Conservation (phyloP, 2,329 filamentous ascomycete species). For the Metarhizium sp. region DNA sequence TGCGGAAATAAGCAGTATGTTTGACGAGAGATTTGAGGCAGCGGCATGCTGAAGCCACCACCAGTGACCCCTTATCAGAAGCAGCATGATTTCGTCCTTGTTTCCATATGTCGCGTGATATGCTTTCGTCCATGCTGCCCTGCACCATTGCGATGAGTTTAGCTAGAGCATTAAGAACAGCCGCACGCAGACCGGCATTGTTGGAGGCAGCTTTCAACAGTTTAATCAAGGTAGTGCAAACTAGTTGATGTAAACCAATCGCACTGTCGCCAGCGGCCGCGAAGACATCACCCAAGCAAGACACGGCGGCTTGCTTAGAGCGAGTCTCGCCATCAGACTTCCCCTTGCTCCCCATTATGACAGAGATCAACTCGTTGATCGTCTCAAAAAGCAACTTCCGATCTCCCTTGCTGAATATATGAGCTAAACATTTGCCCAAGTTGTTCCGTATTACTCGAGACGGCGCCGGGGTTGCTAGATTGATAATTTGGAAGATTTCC, state of each 20-base stretch:
- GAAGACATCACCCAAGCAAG: constrained; percentile 82
- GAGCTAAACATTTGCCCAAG: constrained; percentile 72
- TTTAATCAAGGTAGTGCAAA: constrained; percentile 64
- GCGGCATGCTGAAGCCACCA: constrained; percentile 68
- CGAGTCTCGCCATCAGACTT: constrained; percentile 67
- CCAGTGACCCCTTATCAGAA: constrained; percentile 73
- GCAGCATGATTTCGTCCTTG: constrained; percentile 68
- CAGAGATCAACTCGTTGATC: constrained; percentile 73
- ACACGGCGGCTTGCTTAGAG: constrained; percentile 77
- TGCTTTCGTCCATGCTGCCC: constrained; percentile 68
- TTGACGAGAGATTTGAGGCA: constrained; percentile 67
- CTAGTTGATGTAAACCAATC: constrained; percentile 69
- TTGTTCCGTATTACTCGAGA: constrained; percentile 87
- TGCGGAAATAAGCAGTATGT: constrained; percentile 74
- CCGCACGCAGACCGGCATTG: constrained; percentile 74
- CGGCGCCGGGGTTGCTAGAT: constrained; percentile 71
- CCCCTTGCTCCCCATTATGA: constrained; percentile 64
- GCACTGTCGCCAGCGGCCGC: constrained; percentile 90
- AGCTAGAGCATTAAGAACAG: constrained; percentile 64
- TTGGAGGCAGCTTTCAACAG: constrained; percentile 69
- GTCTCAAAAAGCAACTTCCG: constrained; percentile 90
- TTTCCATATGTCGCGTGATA: constrained; percentile 91
- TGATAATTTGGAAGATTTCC: constrained; percentile 89
- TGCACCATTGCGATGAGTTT: constrained; percentile 70
- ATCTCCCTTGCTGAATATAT: constrained; percentile 77